These are phyloP conservation scores for Suillus paluster DNA, from an alignment of 768 basidiomycete genomes.

Conservation along the genomic window DNA sequence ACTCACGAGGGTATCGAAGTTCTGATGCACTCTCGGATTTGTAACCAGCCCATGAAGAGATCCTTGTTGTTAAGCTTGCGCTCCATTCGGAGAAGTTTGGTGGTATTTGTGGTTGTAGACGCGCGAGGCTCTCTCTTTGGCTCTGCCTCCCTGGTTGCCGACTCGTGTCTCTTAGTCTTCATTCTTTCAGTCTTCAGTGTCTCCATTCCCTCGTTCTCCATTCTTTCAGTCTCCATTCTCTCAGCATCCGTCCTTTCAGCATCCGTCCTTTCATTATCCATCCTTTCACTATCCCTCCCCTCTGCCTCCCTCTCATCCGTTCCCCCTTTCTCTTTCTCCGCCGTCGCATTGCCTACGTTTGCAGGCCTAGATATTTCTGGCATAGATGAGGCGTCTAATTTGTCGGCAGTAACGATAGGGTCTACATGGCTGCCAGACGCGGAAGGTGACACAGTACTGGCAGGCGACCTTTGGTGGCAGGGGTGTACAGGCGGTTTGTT, in stretches of 20 bases:
- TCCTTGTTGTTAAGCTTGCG: conserved; percentile 8
- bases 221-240: background rate
- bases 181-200: background rate
- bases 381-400: background rate
- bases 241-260: too few species aligned
- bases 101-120: background rate
- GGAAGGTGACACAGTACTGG: background rate
- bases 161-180: background rate
- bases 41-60: conserved; percentile 8
- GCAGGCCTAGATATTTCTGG: background rate
- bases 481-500: too few species aligned
- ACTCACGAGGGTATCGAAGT: conserved; percentile 4
- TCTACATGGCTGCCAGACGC: background rate
- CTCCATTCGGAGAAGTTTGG: conserved; percentile 1
- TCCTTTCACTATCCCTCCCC: too few species aligned
- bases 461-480: too few species aligned
- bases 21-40: conserved; percentile 1
- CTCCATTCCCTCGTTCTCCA: background rate
- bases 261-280: background rate
- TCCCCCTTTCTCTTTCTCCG: background rate
- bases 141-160: background rate
- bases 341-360: background rate
- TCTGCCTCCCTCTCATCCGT: background rate
- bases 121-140: background rate
- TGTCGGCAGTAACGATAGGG: background rate